Percentiles rank a stretch among this genome's conserved stretches.
These are phyloP conservation scores for Musa acuminata DNA, from an alignment of 176 grass and related monocot species.

Conservation along the genomic window DNA sequence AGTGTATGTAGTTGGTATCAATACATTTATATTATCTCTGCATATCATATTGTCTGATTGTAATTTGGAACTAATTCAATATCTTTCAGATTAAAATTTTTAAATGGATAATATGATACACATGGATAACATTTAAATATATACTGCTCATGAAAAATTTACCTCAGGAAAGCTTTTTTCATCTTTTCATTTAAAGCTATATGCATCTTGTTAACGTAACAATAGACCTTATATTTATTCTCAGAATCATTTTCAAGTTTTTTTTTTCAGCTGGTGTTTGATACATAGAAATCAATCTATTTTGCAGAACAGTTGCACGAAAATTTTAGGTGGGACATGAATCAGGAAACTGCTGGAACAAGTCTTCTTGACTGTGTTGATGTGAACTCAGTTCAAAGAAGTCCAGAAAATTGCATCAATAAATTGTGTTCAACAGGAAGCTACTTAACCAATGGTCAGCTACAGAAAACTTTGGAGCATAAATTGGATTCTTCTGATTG, in stretches of 20 bases:
- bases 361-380: background rate
- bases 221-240: no score
- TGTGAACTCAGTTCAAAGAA: conserved; percentile 7
- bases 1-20: no score
- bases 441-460: conserved; percentile 27
- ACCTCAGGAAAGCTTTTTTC: no score
- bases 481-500: conserved; percentile 19
- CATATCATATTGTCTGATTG: background rate
- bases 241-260: background rate
- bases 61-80: background rate
- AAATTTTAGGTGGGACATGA: conserved; percentile 10
- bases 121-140: background rate
- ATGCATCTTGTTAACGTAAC: no score
- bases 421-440: conserved; percentile 30
- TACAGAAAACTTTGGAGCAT: conserved; percentile 23
- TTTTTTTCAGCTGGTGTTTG: background rate
- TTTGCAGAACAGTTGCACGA: conserved; percentile 27
- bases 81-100: background rate
- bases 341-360: background rate
- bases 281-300: conserved; percentile 11
- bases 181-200: no score
- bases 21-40: no score
- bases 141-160: background rate
- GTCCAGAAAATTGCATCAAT: conserved; percentile 6
- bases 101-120: background rate